Percentiles rank a stretch among this genome's conserved stretches.
phyloP scores from a whole-genome alignment of 768 basidiomycete species.

The Boletus subcaerulescens region DNA sequence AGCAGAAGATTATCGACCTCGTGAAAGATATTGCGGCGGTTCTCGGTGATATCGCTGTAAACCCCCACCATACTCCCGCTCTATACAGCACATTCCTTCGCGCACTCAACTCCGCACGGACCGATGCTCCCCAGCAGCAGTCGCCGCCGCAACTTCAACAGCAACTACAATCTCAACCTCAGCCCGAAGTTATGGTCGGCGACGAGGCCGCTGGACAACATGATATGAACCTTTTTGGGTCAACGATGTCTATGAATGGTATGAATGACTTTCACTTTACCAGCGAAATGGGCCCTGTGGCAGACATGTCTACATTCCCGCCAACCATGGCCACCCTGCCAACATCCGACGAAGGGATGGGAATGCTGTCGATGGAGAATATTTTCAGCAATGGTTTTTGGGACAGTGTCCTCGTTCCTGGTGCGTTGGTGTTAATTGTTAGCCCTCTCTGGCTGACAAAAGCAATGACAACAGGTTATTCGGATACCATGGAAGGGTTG shows the following conservation, averaged over 20 bases:
- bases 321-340: slow-evolving; percentile 74
- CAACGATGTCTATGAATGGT: slow-evolving; percentile 20
- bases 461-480: slow-evolving; percentile 53
- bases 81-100: slow-evolving; percentile 84
- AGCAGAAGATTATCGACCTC: slow-evolving; percentile 64
- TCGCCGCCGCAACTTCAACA: slow-evolving; percentile 11
- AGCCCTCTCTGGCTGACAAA: slow-evolving; percentile 2
- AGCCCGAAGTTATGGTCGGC: slow-evolving; percentile 16
- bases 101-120: slow-evolving; percentile 61
- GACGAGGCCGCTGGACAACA: slow-evolving; percentile 20
- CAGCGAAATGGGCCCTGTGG: slow-evolving; percentile 82
- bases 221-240: slow-evolving; percentile 30
- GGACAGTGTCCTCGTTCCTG: slow-evolving; percentile 86
- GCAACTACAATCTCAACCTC: slow-evolving; percentile 13
- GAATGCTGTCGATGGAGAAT: slow-evolving; percentile 75
- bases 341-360: slow-evolving; percentile 37
- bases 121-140: slow-evolving; percentile 30
- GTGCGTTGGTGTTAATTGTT: slow-evolving; percentile 39
- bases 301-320: slow-evolving; percentile 80
- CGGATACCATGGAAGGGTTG: slow-evolving; percentile 75
- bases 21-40: slow-evolving; percentile 81
- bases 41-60: slow-evolving; percentile 74
- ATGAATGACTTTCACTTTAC: slow-evolving; percentile 64
- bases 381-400: slow-evolving; percentile 79
- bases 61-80: slow-evolving; percentile 83